These are phyloP conservation scores for Phlegmacium glaucopus DNA, from an alignment of 768 basidiomycete species.

Conservation along the genomic window DNA sequence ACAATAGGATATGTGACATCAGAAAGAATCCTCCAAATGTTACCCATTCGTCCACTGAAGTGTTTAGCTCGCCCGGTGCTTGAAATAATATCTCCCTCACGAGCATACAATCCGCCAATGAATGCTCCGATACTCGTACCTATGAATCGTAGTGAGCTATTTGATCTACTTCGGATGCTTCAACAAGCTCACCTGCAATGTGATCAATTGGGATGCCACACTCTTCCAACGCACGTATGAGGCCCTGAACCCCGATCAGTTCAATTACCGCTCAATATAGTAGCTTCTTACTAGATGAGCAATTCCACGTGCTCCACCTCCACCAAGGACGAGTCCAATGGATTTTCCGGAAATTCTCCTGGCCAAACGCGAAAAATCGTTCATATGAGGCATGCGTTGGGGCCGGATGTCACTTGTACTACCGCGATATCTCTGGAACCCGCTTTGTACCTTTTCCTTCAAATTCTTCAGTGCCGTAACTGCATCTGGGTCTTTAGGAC, in stretches of 20 bases:
- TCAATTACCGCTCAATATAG: conserved; percentile 3
- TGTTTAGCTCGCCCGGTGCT: conserved; percentile 85
- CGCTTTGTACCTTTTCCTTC: conserved; percentile 88
- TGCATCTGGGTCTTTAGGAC: conserved; percentile 82
- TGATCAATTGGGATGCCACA: conserved; percentile 92
- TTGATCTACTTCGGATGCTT: neutral
- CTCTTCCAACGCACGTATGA: conserved; percentile 89
- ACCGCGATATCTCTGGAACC: conserved; percentile 84
- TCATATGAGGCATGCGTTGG: conserved; percentile 76
- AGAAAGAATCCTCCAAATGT: conserved; percentile 89
- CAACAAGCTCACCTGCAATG: conserved; percentile 59
- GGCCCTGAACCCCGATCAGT: conserved; percentile 54
- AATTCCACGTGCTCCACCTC: conserved; percentile 89
- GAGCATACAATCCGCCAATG: conserved; percentile 92
- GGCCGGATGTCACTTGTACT: conserved; percentile 57
- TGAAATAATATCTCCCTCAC: conserved; percentile 88
- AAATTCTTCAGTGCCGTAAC: conserved; percentile 87
- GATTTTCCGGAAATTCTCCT: conserved; percentile 89
- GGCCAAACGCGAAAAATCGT: conserved; percentile 91
- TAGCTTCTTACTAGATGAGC: conserved; percentile 34
- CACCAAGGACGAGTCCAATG: conserved; percentile 92
- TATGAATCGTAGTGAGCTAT: conserved; percentile 14
- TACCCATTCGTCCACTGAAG: conserved; percentile 89
- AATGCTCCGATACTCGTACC: conserved; percentile 91
- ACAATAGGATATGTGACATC: conserved; percentile 93